A percentile compares a stretch with the other conserved stretches of the same genome.
Evolutionary conservation across 805 yeast species (phyloP).

Genomic region (Saturnispora quitensis): DNA sequence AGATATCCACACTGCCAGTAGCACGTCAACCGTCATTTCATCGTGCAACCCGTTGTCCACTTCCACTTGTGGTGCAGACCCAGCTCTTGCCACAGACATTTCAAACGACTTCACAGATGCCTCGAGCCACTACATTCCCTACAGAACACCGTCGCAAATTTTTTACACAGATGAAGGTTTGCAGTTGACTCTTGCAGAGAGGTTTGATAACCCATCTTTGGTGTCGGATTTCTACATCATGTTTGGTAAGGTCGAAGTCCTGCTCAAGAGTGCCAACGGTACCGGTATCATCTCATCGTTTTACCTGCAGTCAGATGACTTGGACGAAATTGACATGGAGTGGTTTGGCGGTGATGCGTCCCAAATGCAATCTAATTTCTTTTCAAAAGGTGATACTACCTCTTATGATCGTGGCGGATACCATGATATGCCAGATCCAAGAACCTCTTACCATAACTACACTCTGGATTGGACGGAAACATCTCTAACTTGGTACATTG

Average conservation of each 20-base stretch:
- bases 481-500: conserved; percentile 58
- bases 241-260: conserved; percentile 79
- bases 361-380: conserved; percentile 71
- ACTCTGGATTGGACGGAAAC: conserved; percentile 78
- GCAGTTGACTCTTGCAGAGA: conserved; percentile 45
- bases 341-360: conserved; percentile 75
- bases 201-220: conserved; percentile 71
- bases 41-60: conserved; percentile 27
- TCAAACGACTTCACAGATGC: conserved; percentile 41
- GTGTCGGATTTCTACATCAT: conserved; percentile 74
- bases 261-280: conserved; percentile 65
- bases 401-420: conserved; percentile 75
- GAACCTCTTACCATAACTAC: conserved; percentile 59
- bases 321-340: conserved; percentile 85
- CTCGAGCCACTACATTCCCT: conserved; percentile 35
- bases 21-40: conserved; percentile 13
- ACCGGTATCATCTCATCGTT: conserved; percentile 73
- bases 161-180: conserved; percentile 51
- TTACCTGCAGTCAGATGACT: conserved; percentile 71
- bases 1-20: conserved; percentile 7
- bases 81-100: conserved; percentile 54
- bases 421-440: conserved; percentile 52
- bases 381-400: conserved; percentile 69
- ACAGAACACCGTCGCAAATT: conserved; percentile 35
- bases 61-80: conserved; percentile 31